A percentile compares a stretch with the other conserved stretches of the same genome.
Evolutionary conservation across 2,329 filamentous ascomycete species (phyloP).

Genomic region (Corynespora cassiicola): DNA sequence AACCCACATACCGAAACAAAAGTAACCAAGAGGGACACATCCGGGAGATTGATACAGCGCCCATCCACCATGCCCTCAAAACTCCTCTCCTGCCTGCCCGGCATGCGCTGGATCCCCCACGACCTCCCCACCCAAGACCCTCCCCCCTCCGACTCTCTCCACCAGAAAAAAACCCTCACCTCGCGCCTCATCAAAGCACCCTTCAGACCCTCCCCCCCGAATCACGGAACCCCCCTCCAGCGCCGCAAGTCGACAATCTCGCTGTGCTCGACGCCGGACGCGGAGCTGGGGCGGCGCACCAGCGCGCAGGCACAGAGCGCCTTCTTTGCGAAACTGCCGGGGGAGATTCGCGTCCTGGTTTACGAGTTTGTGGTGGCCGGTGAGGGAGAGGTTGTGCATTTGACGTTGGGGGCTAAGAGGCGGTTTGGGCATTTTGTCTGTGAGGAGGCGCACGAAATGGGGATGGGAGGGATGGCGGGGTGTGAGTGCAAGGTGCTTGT

Average conservation of each 20-base stretch:
- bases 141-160: no score
- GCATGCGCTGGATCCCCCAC: slow-evolving; percentile 33
- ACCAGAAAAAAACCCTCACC: no score
- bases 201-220: background rate
- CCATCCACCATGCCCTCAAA: no score
- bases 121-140: slow-evolving; percentile 30
- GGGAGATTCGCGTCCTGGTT: slow-evolving; percentile 38
- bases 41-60: no score
- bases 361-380: slow-evolving; percentile 40
- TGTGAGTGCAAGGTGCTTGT: slow-evolving; percentile 39
- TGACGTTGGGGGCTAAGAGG: slow-evolving; percentile 36
- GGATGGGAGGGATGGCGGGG: slow-evolving; percentile 13
- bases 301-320: slow-evolving; percentile 32
- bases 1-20: no score
- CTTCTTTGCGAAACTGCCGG: slow-evolving; percentile 39
- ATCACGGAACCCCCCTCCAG: slow-evolving; percentile 9
- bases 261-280: slow-evolving; percentile 22
- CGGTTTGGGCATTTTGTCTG: slow-evolving; percentile 42
- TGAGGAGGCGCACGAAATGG: slow-evolving; percentile 9
- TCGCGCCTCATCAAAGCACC: background rate
- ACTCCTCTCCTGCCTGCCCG: slow-evolving; percentile 21
- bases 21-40: no score
- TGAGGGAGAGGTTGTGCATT: slow-evolving; percentile 33
- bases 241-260: slow-evolving; percentile 30
- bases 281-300: slow-evolving; percentile 33